Evolutionary conservation across 352 stramenopile genomes (phyloP).

Genomic region (Halophytophthora polymorphica): DNA sequence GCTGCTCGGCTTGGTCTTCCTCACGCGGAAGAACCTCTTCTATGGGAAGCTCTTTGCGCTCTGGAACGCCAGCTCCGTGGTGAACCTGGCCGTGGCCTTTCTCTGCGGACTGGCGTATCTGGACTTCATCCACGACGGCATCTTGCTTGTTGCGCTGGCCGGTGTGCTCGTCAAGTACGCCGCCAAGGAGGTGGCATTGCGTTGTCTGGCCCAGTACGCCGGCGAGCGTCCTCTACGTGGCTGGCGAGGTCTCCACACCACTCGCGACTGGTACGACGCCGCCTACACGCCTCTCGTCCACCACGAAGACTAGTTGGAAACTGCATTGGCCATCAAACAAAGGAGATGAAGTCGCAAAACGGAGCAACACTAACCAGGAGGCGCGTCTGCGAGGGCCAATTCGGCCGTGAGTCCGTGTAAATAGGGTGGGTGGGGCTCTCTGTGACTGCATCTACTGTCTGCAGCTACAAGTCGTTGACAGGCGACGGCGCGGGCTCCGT

Average conservation of each 20-base stretch:
- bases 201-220: conserved; percentile 77
- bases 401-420: too few species aligned
- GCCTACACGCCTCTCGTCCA: conserved; percentile 79
- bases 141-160: conserved; percentile 52
- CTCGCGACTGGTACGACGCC: conserved; percentile 85
- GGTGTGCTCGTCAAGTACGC: conserved; percentile 67
- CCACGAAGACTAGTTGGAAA: conserved; percentile 46
- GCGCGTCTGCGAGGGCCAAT: too few species aligned
- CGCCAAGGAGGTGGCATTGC: conserved; percentile 62
- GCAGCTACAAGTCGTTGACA: too few species aligned
- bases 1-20: conserved; percentile 65
- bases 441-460: too few species aligned
- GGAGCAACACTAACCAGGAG: conserved; percentile 1
- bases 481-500: neutral
- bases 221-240: conserved; percentile 59
- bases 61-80: conserved; percentile 66
- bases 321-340: neutral
- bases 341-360: conserved; percentile 2
- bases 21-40: conserved; percentile 70
- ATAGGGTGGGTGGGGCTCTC: too few species aligned
- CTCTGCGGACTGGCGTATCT: conserved; percentile 53
- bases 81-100: conserved; percentile 71
- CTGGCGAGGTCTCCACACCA: conserved; percentile 80
- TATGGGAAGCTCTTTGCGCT: conserved; percentile 70
- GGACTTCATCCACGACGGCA: conserved; percentile 65